Base-by-base conservation (phyloP, 768 basidiomycete genomes). In the Lentinula boryana region DNA sequence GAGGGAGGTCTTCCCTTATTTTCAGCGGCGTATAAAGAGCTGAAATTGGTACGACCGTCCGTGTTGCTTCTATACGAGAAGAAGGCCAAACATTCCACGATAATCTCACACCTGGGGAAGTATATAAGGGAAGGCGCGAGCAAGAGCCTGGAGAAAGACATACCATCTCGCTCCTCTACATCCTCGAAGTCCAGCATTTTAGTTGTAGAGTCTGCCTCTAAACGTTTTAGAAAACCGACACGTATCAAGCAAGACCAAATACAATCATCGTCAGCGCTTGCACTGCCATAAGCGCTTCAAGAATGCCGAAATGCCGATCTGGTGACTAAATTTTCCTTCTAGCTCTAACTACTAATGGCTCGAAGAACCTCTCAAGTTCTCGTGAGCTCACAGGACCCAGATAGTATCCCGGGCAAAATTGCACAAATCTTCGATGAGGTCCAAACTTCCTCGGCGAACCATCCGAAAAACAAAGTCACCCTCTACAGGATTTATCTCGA, bases 41-140 rank as follows among this genome's bases (percentile, higher is more conserved):
- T n/a, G 96, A 89, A 68, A 99, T 97, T 62, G 97, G 97, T 6
- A 98, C 96, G 43, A 99, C 96, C 4, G 93, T 98, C 67, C 96
- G 84, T 40, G 95, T 98, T 13, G 96, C 94, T 76, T 99, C 97
- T 73, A 98, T 96, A 68, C 97, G 87, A 62, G 94, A 95, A 38
- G 95, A 95, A 2, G 95, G 95, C 93, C 94, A 99, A 61, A 95
- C 93, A 74, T 99, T 99, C 97, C 96, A 98, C 51, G 95, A 96
- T 65, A 98, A 82, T 59, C 96, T 85, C 50, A 98, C 87, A 66
- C 96, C 95, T 97, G 63, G 40, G 57, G 27, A 27, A 61, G 40
- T 21, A 12, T 6, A 33, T 21, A 10, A 53, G n/a, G n/a, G 6
- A 48, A 7, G 55, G 33, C 36, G 2, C 12, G 35, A 32, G 44